phyloP scores from a whole-genome alignment of 345 rosid genomes.

The Gossypium herbaceum region DNA sequence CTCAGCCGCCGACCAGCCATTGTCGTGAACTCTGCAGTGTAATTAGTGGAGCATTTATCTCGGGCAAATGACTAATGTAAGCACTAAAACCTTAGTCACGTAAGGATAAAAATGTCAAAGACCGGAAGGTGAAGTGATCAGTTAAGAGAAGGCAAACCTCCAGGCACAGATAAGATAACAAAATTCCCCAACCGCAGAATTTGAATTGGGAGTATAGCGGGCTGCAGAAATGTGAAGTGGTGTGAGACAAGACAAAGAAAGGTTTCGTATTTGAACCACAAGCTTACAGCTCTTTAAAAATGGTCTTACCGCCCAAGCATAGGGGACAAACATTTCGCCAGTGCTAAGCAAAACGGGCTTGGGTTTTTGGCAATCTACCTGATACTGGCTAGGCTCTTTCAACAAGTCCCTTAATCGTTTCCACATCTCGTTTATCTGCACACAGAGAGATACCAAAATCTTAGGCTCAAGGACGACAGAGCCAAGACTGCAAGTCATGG shows the following conservation, averaged over 20 bases:
- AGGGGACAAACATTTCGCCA: constrained; percentile 54
- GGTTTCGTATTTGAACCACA: not conserved
- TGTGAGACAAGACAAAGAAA: not conserved
- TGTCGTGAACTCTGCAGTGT: constrained; percentile 49
- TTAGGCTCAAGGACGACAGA: not conserved
- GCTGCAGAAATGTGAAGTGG: constrained; percentile 30
- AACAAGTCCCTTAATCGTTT: constrained; percentile 37
- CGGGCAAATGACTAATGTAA: not conserved
- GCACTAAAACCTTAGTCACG: not conserved
- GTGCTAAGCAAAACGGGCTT: constrained; percentile 49
- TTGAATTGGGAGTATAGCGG: constrained; percentile 57
- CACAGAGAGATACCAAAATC: not conserved
- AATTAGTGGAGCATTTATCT: not conserved
- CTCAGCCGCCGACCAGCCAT: constrained; percentile 56
- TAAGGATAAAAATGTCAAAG: not conserved
- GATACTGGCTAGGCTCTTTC: constrained; percentile 49
- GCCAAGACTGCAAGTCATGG: not conserved
- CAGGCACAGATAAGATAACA: constrained; percentile 54
- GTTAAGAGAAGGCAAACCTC: constrained; percentile 35
- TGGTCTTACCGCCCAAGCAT: constrained; percentile 49
- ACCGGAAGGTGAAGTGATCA: not conserved
- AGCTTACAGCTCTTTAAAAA: not conserved
- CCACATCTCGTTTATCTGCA: constrained; percentile 45
- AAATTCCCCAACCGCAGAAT: constrained; percentile 46
- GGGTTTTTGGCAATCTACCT: constrained; percentile 49